Base-by-base conservation (phyloP, 306 rosid species). In the Canavalia ensiformis region DNA sequence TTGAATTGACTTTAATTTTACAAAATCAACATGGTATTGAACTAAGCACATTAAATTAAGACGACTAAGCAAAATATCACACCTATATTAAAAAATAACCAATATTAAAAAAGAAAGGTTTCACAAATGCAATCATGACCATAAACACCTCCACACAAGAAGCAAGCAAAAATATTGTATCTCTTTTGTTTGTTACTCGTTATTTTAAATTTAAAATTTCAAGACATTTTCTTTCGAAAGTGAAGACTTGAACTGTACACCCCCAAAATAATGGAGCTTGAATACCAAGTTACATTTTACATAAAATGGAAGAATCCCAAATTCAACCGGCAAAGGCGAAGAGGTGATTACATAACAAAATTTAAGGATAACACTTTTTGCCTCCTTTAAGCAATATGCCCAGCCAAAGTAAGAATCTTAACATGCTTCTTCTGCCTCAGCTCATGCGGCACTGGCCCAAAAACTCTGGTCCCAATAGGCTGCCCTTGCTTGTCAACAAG, bases 371-470 rank as follows among this genome's bases (percentile, higher is more conserved):
- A 5, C 77, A 67, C 35, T 67, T 57, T 67, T 57, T 74, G 25
- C 75, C 51, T 81, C 70, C 60, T 72, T 52, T 67, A 92, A n/a
- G 97, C 94, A 81, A 92, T 91, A 58, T 95, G 94, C 85, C 89
- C 90, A 0, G 93, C 95, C 82, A 92, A 87, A 69, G 97, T 92
- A 84, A 90, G 98, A 76, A 95, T 95, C 84, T 93, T 93, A 73
- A 90, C 91, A 83, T 95, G 99, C 82, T 95, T 92, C 84, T 93
- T 95, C 91, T 82, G 87, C 88, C 99, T 88, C 41, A 90, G 82
- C 80, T 92, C 95, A 31, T 92, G 99, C 4, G 97, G 99, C 46
- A 95, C 95, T 0, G 97, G 97, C 7, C 97, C 99, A 50, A 92
- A 95, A 59, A 91, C 97, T 83, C 97, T 88, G 0, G 97, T 95